Conservation (phyloP, 129 eudicot genomes). For the Oenanthe sinensis region DNA sequence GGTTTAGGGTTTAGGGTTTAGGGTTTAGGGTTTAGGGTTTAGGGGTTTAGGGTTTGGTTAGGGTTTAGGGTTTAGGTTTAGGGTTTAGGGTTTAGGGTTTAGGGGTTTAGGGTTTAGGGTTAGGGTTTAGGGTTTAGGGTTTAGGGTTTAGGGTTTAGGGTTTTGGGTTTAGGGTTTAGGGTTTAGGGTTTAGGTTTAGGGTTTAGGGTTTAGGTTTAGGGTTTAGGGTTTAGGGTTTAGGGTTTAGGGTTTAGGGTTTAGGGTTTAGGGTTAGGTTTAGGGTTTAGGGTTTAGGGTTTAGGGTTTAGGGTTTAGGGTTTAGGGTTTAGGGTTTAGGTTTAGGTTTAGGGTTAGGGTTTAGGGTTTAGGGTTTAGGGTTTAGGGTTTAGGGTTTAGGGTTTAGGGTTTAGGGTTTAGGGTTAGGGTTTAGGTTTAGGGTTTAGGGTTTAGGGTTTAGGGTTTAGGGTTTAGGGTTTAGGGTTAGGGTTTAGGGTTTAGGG, state of each 20-base stretch:
- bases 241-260: background rate
- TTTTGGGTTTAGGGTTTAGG: background rate
- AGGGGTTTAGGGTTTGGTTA: background rate
- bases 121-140: background rate
- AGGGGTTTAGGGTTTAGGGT: background rate
- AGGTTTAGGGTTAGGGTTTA: background rate
- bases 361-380: background rate
- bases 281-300: background rate
- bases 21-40: background rate
- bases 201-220: background rate
- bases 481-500: conserved; percentile 17
- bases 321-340: background rate
- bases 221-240: background rate
- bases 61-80: background rate
- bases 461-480: conserved; percentile 15
- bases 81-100: background rate
- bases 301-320: conserved; percentile 2
- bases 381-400: background rate
- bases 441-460: background rate
- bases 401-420: background rate
- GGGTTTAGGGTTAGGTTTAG: background rate
- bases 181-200: background rate
- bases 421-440: background rate
- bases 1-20: background rate
- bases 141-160: background rate